Base-by-base conservation (phyloP, 2,329 filamentous ascomycete genomes). In the Eutypa lata region DNA sequence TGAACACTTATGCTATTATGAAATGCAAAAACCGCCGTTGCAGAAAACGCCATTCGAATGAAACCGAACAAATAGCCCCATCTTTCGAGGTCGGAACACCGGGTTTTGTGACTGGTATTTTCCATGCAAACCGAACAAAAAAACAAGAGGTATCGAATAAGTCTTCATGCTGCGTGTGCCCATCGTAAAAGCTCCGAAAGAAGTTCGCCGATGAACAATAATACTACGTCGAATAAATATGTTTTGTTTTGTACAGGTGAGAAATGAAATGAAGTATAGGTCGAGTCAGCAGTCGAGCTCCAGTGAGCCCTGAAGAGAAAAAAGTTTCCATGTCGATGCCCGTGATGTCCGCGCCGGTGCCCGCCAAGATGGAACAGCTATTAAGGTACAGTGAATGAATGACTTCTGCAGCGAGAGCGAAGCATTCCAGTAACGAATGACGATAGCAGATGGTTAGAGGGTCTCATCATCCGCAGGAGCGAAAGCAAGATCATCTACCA, bases 351-450 rank as follows among this genome's bases (percentile, higher is more conserved):
- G 68, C 65, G 65, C 71, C 70, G 72, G 71, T 76, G 74, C 70
- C 73, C 71, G 74, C 76, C 76, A 79, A 77, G 74, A 79, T 75
- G 70, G 53, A 74, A 71, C 71, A 71, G 69, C 68, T 73, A 66
- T 58, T 53, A 56, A 65, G 63, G 50, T 58, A 58, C 49, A 74
- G 70, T 67, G 67, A 74, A 73, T 68, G 69, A 69, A 73, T 68
- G 69, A 69, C 69, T 61, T 58, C 57, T 57, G 54, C 57, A 54
- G 49, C 53, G 50, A 56, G 51, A 55, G 49, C 57, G 51, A 56
- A 50, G 55, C 59, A 56, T 56, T 58, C 58, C 57, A 59, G 55
- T 55, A 57, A 52, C 63, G 53, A 62, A 52, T 45, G 54, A 56
- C 66, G 64, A 71, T 65, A 69, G 68, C 64, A 66, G 55, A 59